A percentile compares a stretch with the other conserved stretches of the same genome.
phyloP scores from a whole-genome alignment of 371 early-diverging fungal genomes.

The Actinomortierella wolfii region DNA sequence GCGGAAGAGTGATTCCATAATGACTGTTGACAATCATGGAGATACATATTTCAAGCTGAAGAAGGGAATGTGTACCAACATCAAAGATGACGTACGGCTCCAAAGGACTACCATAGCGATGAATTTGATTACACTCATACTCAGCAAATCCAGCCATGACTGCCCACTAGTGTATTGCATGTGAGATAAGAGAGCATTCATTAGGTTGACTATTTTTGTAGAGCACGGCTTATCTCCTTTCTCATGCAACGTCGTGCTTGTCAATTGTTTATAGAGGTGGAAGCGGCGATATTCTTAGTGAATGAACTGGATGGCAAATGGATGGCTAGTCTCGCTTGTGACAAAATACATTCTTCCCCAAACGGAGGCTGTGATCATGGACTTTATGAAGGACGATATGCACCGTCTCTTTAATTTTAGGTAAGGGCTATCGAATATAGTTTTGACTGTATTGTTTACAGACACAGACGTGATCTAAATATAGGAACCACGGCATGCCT shows the following conservation, averaged over 20 bases:
- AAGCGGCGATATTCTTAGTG: conserved; percentile 12
- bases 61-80: conserved; percentile 15
- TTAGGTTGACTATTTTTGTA: not conserved
- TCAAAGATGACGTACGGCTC: conserved; percentile 15
- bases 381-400: conserved; percentile 18
- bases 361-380: conserved; percentile 14
- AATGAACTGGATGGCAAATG: conserved; percentile 20
- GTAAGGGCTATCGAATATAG: conserved; percentile 2
- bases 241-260: not conserved
- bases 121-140: conserved; percentile 3
- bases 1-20: conserved; percentile 4
- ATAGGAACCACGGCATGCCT: not conserved
- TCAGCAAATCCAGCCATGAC: not conserved
- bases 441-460: not conserved
- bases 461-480: not conserved
- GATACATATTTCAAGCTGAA: conserved; percentile 15
- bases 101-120: conserved; percentile 12
- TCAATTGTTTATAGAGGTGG: conserved; percentile 6
- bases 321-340: conserved; percentile 21
- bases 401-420: conserved; percentile 17
- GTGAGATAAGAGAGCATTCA: conserved; percentile 1
- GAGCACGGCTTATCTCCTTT: too few relatives aligned
- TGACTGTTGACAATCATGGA: conserved; percentile 14
- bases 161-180: conserved; percentile 12
- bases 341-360: conserved; percentile 19